Evolutionary conservation across 345 rosid species (phyloP), one percentile per base, ranked within the genome.

Genomic region (Eutrema heterophyllum): DNA sequence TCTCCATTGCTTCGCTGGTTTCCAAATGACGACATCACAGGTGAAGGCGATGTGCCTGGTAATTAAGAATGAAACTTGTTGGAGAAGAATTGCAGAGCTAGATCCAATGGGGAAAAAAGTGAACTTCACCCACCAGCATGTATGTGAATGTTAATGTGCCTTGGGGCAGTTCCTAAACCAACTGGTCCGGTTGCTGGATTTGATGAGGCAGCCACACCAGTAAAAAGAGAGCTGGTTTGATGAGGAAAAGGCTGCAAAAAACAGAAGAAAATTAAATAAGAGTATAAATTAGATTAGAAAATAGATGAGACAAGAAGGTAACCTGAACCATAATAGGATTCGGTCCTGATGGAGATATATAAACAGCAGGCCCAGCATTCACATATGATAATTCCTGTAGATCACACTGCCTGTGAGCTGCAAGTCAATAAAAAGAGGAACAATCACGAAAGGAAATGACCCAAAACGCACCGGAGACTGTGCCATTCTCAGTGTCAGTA

Each of bases 241-340:
- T 87, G 81, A 70, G 98, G 94, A 75, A 87, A 95, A 38, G 98
- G 99, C 99, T 95, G 91, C 68, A 79, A 83, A 79, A 33, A 43
- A 45, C 69, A 55, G 58, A 45, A 15, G 38, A 11, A 46, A 51
- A 73, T 50, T 57, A 58, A 33, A 68, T 5, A 44, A 44, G 45
- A 33, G 18, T 58, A 41, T 35, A 36, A 26, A 51, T 7, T 33
- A 40, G 6, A 18, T 59, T 45, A 59, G 21, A 56, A 50, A 35
- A 57, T 27, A 56, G 12, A 61, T 26, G 40, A 27, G 46, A 55
- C 70, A 26, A 38, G 51, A 55, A 18, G 71, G 86, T 62, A 30
- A 92, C 98, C 98, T 95, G 98, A 66, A 85, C 97, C 99, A 95
- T 95, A 55, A 92, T 86, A 29, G 98, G 97, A 85, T 90, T 95